Base-by-base conservation (phyloP, 306 rosid species). In the Morella rubra region DNA sequence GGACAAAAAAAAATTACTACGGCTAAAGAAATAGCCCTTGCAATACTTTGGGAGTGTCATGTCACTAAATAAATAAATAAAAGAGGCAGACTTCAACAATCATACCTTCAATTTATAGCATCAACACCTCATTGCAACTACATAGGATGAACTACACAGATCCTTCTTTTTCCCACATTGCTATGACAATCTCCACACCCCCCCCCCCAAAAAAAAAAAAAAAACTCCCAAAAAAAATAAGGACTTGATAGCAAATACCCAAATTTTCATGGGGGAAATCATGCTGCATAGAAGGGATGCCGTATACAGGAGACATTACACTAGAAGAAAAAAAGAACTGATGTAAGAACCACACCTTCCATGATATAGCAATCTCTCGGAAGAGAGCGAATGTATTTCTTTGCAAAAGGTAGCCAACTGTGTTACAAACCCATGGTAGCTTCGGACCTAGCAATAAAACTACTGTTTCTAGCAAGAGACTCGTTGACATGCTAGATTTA, bases 361-460 rank as follows among this genome's bases (percentile, higher is more conserved):
- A 93, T 11, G 86, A 71, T 73, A 95, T 85, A 82, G 89, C 76
- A 81, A 87, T 87, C 77, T 95, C 97, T 79, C 97, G 90, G 55
- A 90, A 85, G 74, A 88, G 82, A 71, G 73, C 11, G 71, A 88
- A 88, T 75, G 89, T 91, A 72, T 85, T 90, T 73, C 87, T 92
- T 85, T 88, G 92, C 77, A 87, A 85, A 44, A 89, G 88, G 89
- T 86, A 84, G 80, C 86, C 84, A 70, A 92, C 89, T 76, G 80
- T 86, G 81, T 82, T 85, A 80, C 97, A 95, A 88, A 82, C 88
- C 99, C 99, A 95, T 49, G 99, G 97, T 73, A 92, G 88, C 75
- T 88, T 81, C 45, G 83, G 87, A 85, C 92, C 88, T 56, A 88
- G 59, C 89, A 95, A 84, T 84, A 88, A 72, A 78, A 81, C 88